phyloP scores from a whole-genome alignment of 768 basidiomycete genomes.

The Mycena haematopus region DNA sequence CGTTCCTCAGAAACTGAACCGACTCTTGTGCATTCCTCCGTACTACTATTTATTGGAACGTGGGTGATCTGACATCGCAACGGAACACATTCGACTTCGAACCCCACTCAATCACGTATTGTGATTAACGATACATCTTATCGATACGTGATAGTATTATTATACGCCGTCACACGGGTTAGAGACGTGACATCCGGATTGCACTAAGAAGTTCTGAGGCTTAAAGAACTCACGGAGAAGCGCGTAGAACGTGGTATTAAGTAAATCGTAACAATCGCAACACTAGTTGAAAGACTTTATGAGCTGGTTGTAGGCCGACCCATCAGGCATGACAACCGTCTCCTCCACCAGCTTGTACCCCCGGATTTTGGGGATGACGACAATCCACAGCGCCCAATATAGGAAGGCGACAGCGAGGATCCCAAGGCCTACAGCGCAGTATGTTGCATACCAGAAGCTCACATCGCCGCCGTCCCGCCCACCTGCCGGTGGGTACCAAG shows the following conservation, averaged over 20 bases:
- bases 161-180: conserved; percentile 13
- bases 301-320: conserved; percentile 19
- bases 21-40: too few species aligned
- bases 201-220: too few species aligned
- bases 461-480: conserved; percentile 48
- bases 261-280: too few species aligned
- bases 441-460: conserved; percentile 51
- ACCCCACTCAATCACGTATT: background rate
- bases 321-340: conserved; percentile 15
- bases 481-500: conserved; percentile 48
- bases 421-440: conserved; percentile 45
- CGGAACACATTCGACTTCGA: too few species aligned
- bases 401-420: conserved; percentile 40
- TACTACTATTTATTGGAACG: too few species aligned
- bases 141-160: conserved; percentile 8
- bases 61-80: too few species aligned
- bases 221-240: too few species aligned
- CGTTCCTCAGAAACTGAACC: too few species aligned
- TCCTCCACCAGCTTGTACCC: conserved; percentile 38
- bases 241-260: too few species aligned
- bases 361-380: conserved; percentile 48
- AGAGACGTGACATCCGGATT: too few species aligned
- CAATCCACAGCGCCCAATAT: conserved; percentile 43
- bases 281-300: conserved; percentile 9
- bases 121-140: conserved; percentile 1